Evolutionary conservation across 140 eudicot genomes (phyloP), one percentile per base, ranked within the genome.

Genomic region (Senecio squalidus): DNA sequence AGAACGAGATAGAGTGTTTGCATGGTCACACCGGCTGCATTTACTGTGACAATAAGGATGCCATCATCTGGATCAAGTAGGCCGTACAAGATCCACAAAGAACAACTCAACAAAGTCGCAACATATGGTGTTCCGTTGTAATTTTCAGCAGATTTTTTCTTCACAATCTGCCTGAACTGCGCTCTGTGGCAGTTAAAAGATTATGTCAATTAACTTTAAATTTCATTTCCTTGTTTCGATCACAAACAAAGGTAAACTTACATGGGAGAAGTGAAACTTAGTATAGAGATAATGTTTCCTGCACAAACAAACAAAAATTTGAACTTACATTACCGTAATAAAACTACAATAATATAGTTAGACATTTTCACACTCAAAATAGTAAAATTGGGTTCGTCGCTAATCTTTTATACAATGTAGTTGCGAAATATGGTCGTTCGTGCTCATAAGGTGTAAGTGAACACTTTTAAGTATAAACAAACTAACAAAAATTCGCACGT

Each of bases 91-190:
- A 84, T 74, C 95, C 92, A 82, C 60, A 85, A 51, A 62, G 88
- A 68, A 39, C 93, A 77, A 69, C 92, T 82, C 69, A 82, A 65
- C 9, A 86, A 62, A 1, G 92, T 79, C 6, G 84, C 75, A 14
- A 86, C 68, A 55, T 86, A 86, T 34, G 95, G 95, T 26, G 84
- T 68, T 31, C 95, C 95, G 25, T 86, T 78, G 59, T 79, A 86
- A 49, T 80, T 75, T 62, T 83, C 92, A 6, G 88, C 63, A 3
- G 83, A 80, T 77, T 83, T 83, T 64, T 70, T 78, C 76, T 72
- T 77, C 78, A 86, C 81, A 18, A 83, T 71, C 50, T 80, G 75
- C 70, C 64, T 46, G 38, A 86, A 86, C 40, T 86, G 83, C 23
- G 79, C 66, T 62, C 95, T 83, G 56, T 30, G 22, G 27, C 62